A percentile compares a stretch with the other conserved stretches of the same genome.
phyloP scores from a whole-genome alignment of 176 grass and related monocot species.

The Musa beccarii region DNA sequence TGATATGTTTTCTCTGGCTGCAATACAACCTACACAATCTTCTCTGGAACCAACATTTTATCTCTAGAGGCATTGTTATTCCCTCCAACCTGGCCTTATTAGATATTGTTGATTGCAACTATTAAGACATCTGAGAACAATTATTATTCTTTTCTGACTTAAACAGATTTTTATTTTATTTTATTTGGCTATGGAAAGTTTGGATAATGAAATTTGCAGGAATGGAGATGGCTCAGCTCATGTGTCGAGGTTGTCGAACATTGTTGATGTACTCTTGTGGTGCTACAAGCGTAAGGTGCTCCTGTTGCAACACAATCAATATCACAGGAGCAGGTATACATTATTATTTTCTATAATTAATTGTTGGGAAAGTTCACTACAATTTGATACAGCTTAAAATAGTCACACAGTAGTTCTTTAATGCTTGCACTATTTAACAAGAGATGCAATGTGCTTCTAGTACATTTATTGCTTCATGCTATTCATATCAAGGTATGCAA shows the following conservation, averaged over 20 bases:
- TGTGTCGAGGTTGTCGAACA: slow-evolving; percentile 45
- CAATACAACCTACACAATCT: too few relatives aligned
- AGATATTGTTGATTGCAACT: not conserved
- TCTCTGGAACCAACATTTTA: not conserved
- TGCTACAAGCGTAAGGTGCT: slow-evolving; percentile 43
- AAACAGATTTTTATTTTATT: not conserved
- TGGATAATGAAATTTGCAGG: slow-evolving; percentile 13
- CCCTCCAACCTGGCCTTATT: not conserved
- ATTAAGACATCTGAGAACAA: not conserved
- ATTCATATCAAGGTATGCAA: too few relatives aligned
- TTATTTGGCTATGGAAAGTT: not conserved
- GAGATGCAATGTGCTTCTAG: not conserved
- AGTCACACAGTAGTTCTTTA: not conserved
- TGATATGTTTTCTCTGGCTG: not conserved
- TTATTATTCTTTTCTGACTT: not conserved
- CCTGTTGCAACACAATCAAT: slow-evolving; percentile 31
- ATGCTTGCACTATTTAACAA: not conserved
- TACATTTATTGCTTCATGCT: too few relatives aligned
- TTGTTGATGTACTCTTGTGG: slow-evolving; percentile 36
- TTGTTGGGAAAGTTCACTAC: not conserved
- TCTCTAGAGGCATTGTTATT: not conserved
- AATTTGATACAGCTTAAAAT: not conserved
- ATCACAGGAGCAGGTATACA: slow-evolving; percentile 40
- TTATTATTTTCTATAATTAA: not conserved
- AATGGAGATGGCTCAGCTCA: slow-evolving; percentile 35